Base-by-base conservation (phyloP, 2,329 filamentous ascomycete species). In the Didymella sp. region DNA sequence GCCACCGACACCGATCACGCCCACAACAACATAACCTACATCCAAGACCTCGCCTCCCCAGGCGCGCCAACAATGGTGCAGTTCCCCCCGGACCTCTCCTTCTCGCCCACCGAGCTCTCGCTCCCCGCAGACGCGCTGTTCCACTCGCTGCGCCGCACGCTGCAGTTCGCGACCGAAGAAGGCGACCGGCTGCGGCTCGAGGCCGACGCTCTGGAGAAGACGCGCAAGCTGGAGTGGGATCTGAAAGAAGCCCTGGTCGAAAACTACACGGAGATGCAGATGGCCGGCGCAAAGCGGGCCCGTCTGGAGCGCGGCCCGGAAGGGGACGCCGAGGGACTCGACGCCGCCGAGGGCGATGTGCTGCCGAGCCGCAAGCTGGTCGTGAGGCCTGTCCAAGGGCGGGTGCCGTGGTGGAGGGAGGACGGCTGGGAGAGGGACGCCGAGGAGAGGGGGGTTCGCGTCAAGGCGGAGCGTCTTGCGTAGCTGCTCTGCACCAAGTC, bases 241-340 rank as follows among this genome's bases (percentile, higher is more conserved):
- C 87, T 90, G 76, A 94, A 94, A 76, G 90, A 95, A 76, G 82
- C 91, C 27, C 76, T 94, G 17, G 76, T 95, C n/a, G 85, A 91
- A 55, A 90, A 92, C 69, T 83, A 89, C 28, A 82, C 91, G 64
- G 90, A 94, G 73, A 81, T 85, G 30, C 86, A 88, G 72, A 87
- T 88, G 78, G 85, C 68, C 11, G 58, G 49, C 2, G 64, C 64
- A 31, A 62, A 71, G 37, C 64, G 72, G 24, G 71, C 70, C 22
- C 71, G 76, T 13, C 30, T 72, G 3, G 72, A 79, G 11, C 50
- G 71, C n/a, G 66, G 64, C 1, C n/a, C n/a, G n/a, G 72, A 80
- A 60, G 72, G 77, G 50, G 61, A 41, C 6, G 3, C 25, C 5
- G 21, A 41, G 9, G 38, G 38, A 2, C 21, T 41, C 6, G 21